Base-by-base conservation (phyloP, 305 asterid genomes). In the Fraxinus greggii region DNA sequence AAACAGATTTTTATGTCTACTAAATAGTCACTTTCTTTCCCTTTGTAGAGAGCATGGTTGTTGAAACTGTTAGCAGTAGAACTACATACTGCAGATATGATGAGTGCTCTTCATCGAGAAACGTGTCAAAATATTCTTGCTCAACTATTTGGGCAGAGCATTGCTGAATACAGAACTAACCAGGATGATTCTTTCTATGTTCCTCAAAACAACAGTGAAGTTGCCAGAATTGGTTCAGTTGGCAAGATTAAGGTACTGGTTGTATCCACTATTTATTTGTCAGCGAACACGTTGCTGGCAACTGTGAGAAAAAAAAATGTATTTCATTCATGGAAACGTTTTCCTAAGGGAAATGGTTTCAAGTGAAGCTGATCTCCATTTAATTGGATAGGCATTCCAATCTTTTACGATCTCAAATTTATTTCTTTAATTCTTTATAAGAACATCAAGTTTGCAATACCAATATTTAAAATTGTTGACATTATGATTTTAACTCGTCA, bases 21-120 rank as follows among this genome's bases (percentile, higher is more conserved):
- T 65, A 65, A 28, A 15, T 32, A 17, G 13, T 21, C 74, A 24
- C 17, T 32, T 81, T 75, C 75, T 80, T 81, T 77, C 80, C 75
- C 86, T 82, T 45, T 88, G 80, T 86, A 96, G 99, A 89, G 98
- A 88, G 96, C 98, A 35, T 96, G 99, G 99, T 83, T 96, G 79
- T 89, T 94, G 92, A 96, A 96, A 90, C 97, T 96, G 86, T 89
- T 96, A 81, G 95, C 98, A 56, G 88, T 93, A 21, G 98, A 91
- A 79, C 83, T 94, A 63, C 99, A 96, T 88, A 88, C 90, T 73
- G 97, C 97, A 26, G 95, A 94, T 81, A 82, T 88, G 88, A 72
- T 75, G 78, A 93, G 88, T 82, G 80, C 93, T 65, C 85, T 86
- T 86, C 98, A 96, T 84, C 93, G 90, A 76, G 97, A 93, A 89